Percentiles rank a stretch among this genome's conserved stretches.
phyloP scores from a whole-genome alignment of 768 basidiomycete genomes.

The Suillus ampliporus region DNA sequence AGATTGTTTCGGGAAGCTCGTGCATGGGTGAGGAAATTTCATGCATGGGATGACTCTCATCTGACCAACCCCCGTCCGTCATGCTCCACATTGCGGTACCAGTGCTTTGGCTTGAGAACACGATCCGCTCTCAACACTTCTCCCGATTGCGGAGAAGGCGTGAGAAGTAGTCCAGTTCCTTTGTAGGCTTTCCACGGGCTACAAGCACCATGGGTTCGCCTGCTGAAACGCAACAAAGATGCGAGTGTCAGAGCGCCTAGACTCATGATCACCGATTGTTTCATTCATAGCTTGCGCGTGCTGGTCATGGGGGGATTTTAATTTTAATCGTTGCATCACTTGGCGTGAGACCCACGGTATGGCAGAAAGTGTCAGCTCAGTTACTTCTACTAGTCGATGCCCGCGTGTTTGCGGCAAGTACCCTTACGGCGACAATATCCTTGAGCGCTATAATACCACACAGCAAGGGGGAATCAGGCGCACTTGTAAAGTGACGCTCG shows the following conservation, averaged over 20 bases:
- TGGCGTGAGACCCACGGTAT: neutral
- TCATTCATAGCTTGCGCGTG: neutral
- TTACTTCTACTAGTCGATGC: neutral
- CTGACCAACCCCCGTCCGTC: neutral
- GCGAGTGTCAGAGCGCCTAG: too few relatives aligned
- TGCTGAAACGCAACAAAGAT: too few relatives aligned
- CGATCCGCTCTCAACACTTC: neutral
- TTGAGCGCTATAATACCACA: too few relatives aligned
- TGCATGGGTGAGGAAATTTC: neutral
- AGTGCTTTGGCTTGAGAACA: neutral
- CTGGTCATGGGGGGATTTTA: neutral
- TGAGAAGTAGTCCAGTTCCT: neutral
- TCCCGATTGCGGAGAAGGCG: neutral
- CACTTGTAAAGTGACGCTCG: neutral
- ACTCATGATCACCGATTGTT: too few relatives aligned
- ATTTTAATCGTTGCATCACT: neutral
- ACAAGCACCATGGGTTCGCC: neutral
- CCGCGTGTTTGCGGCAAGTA: neutral
- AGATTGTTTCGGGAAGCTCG: neutral
- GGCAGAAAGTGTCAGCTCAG: conserved; percentile 1
- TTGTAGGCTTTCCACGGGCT: neutral
- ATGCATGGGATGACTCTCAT: neutral
- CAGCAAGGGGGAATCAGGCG: neutral
- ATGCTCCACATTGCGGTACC: neutral
- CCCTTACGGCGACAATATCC: neutral